Evolutionary conservation across 169 alveolate species (phyloP).

Genomic region (Perkinsus olseni): DNA sequence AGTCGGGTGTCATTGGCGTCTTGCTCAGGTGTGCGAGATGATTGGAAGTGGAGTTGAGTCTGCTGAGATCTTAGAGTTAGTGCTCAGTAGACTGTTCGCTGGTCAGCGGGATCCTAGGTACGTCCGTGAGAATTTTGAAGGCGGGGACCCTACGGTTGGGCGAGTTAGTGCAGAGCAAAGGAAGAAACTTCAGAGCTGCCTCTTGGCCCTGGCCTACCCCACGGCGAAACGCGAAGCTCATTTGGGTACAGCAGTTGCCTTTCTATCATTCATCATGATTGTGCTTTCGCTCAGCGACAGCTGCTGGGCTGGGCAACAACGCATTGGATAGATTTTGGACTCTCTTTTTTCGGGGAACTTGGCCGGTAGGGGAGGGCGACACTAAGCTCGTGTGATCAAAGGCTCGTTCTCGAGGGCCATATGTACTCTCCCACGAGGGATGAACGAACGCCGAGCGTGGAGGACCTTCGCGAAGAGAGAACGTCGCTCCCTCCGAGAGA

Average conservation of each 20-base stretch:
- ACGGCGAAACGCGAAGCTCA: background rate
- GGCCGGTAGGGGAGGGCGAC: background rate
- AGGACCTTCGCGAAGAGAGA: background rate
- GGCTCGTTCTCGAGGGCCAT: background rate
- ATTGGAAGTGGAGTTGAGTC: background rate
- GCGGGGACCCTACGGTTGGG: background rate
- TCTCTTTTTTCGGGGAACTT: background rate
- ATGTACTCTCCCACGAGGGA: background rate
- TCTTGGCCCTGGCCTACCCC: background rate
- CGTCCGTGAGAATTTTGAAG: background rate
- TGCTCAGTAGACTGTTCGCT: background rate
- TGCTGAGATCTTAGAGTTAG: background rate
- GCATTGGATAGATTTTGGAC: background rate
- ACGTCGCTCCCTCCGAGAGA: background rate
- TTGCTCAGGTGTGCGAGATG: background rate
- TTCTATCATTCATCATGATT: background rate
- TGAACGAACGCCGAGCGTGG: background rate
- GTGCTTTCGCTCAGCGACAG: background rate
- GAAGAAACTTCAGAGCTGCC: background rate
- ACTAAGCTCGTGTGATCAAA: background rate
- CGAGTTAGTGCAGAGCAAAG: background rate
- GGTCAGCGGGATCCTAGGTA: background rate
- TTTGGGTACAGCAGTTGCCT: background rate
- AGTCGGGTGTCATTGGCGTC: background rate
- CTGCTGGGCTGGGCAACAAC: background rate